Evolutionary conservation across 805 yeast genomes (phyloP), one percentile per base, ranked within the genome.

Genomic region (Barnettozyma sp.): DNA sequence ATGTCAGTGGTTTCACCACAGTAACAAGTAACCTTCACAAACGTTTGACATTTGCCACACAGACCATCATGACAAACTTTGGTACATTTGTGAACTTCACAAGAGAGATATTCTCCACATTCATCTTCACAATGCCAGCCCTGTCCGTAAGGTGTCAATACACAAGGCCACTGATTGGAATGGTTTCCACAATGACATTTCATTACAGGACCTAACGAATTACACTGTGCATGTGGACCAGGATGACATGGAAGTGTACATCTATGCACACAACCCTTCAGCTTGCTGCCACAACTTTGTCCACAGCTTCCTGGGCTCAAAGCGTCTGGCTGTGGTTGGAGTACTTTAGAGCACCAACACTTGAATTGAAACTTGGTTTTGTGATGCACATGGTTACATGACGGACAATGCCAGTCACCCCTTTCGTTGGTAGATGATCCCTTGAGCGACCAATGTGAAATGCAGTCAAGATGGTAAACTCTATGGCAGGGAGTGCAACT

Each of bases 271-370:
- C 96, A 82, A 5, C 58, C 52, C 1, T 59, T 55, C 34, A 79
- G 64, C 22, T 72, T 68, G 25, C 65, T 61, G 34, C 71, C 70
- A 62, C 97, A 87, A 1, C 84, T 68, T 52, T 82, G 87, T 3
- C 95, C 95, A 66, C 97, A 88, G 33, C 92, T 79, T 46, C 87
- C 92, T 0, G 96, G 95, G 33, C 68, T 61, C 34, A 78, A 57
- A 14, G 66, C 58, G 48, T 79, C 76, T 1, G 68, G 58, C 4
- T 55, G 61, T 0, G 96, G 96, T 44, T 82, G 74, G 14, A 73
- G 62, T 3, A 70, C 71, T 49, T 83, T 81, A 1, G 88, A 90
- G 65, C 96, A 87, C 97, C 97, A 87, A 53, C 97, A 87, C 1
- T 73, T 73, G 56, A 73, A 79, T 26, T 56, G 68, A 44, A 58